Evolutionary conservation across 2,329 filamentous ascomycete species (phyloP), one percentile per base, ranked within the genome.

Genomic region (Fusarium pseudograminearum): DNA sequence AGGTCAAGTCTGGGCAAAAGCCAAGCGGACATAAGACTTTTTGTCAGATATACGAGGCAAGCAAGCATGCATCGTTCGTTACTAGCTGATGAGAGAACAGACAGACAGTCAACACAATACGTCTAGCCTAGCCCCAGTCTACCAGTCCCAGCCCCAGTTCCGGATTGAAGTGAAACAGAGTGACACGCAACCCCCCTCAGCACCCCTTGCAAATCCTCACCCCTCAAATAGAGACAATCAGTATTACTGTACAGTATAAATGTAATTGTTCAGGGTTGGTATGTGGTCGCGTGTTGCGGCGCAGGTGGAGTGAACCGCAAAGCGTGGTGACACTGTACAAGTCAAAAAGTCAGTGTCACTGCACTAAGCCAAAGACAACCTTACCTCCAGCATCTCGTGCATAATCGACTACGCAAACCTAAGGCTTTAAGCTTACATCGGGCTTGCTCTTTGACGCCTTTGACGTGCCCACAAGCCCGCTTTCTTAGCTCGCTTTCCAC

Each of bases 251-350:
- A 40, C 36, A 36, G 36, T 22, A 40, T 40, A 40, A 15, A 40
- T 40, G 45, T 59, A 51, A 53, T 33, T 47, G 20, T 50, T 67
- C 47, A 68, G 58, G 67, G 63, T 57, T 70, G 67, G 67, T 59
- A 70, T 68, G 47, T 70, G 67, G 63, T 70, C 67, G 67, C 67
- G 67, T 70, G 67, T 70, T 70, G 51, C 67, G 46, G 34, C 52
- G 61, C 34, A 65, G 26, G 30, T 33, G 31, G 30, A 54, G 24
- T 52, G 48, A 52, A 16, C 48, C 18, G 22, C 26, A 41, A 30
- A 52, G 36, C 24, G 12, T 20, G 18, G 48, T 44, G 34, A 22
- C 24, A 38, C 44, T 45, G 34, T 38, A 52, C 36, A 34, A 34
- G 41, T 26, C 36, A 15, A 52, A 26, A 34, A 34, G 41, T 26